Percentiles rank a stretch among this genome's conserved stretches.
These are phyloP conservation scores for Oryza rufipogon DNA, from an alignment of 176 grass and related monocot species.

Conservation along the genomic window DNA sequence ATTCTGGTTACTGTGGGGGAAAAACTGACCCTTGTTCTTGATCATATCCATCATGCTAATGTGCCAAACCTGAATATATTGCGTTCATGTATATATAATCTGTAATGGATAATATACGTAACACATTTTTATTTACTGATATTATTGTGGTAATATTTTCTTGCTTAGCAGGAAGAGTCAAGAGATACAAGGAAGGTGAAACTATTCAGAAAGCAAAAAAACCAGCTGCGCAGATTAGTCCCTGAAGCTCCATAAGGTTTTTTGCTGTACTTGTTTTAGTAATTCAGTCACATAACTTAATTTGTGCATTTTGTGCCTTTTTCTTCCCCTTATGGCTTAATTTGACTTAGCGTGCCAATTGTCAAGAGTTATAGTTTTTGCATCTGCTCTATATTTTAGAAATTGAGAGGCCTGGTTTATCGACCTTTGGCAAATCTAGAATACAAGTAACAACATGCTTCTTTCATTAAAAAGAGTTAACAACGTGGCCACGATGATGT, in stretches of 20 bases:
- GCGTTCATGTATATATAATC: neutral
- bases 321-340: too few relatives aligned
- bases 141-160: neutral
- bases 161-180: constrained; percentile 12
- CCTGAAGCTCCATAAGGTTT: neutral
- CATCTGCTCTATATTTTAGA: neutral
- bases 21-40: neutral
- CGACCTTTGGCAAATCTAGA: neutral
- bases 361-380: neutral
- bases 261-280: neutral
- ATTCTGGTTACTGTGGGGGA: neutral
- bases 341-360: neutral
- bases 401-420: neutral
- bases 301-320: neutral
- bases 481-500: neutral
- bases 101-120: neutral
- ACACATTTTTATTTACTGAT: neutral
- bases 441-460: constrained; percentile 5
- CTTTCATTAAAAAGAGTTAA: neutral
- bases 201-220: neutral
- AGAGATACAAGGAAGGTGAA: neutral
- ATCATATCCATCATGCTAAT: neutral
- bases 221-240: neutral
- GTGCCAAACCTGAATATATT: constrained; percentile 6
- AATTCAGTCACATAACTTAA: neutral